A percentile compares a stretch with the other conserved stretches of the same genome.
Evolutionary conservation across 106 monocot genomes (phyloP).

Genomic region (Posidonia australis): DNA sequence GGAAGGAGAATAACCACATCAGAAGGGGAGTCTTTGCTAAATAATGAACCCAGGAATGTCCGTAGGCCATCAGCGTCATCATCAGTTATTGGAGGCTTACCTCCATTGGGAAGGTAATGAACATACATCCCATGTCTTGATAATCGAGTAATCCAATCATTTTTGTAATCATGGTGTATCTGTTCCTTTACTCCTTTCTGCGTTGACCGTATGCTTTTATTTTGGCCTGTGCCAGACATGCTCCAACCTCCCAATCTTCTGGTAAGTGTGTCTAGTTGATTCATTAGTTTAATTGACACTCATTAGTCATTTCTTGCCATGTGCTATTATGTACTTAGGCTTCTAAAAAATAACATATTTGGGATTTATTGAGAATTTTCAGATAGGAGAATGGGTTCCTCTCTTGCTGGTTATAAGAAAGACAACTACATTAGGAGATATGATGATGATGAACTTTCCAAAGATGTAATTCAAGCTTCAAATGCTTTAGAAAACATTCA

Average conservation of each 20-base stretch:
- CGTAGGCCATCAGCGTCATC: constrained; percentile 58
- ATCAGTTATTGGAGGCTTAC: constrained; percentile 56
- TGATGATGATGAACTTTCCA: constrained; percentile 66
- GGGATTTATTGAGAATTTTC: constrained; percentile 2
- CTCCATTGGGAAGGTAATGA: constrained; percentile 70
- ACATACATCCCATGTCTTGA: not conserved
- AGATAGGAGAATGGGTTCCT: constrained; percentile 61
- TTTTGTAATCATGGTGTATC: not conserved
- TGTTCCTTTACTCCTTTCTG: constrained; percentile 1
- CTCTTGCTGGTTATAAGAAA: constrained; percentile 44
- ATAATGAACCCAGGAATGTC: constrained; percentile 42
- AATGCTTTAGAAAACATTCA: constrained; percentile 83
- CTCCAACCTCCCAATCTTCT: constrained; percentile 48
- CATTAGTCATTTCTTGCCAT: not conserved
- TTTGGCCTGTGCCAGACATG: constrained; percentile 29
- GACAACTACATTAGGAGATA: constrained; percentile 84
- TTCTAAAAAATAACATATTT: not conserved
- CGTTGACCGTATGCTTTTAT: not conserved
- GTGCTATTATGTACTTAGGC: not conserved
- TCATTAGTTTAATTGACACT: not conserved
- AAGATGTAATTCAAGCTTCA: constrained; percentile 70
- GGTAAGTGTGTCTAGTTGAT: constrained; percentile 31
- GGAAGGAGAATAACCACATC: constrained; percentile 48
- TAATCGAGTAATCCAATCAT: not conserved
- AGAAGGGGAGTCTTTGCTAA: constrained; percentile 39